A percentile compares a stretch with the other conserved stretches of the same genome.
phyloP scores from a whole-genome alignment of 345 rosid species.

The Citropsis articulata region DNA sequence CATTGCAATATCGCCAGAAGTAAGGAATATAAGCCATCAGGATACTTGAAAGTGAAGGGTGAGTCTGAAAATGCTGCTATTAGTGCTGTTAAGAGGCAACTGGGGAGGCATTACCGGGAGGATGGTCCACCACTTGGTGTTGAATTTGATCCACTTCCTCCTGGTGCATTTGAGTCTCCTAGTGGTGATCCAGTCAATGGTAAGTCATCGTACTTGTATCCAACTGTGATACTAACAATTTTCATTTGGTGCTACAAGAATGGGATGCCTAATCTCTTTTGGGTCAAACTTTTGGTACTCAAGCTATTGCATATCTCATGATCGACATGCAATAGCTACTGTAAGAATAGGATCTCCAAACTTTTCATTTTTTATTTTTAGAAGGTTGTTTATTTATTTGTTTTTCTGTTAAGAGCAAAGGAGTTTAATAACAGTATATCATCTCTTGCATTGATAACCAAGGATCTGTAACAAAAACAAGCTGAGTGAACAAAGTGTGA shows the following conservation, averaged over 20 bases:
- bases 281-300: neutral
- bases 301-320: neutral
- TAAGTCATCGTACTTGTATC: slow-evolving; percentile 34
- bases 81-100: slow-evolving; percentile 75
- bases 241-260: slow-evolving; percentile 6
- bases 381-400: too few relatives aligned
- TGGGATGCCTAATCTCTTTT: neutral
- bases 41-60: slow-evolving; percentile 82
- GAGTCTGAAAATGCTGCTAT: slow-evolving; percentile 70
- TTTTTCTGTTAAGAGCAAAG: neutral
- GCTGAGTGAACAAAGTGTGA: slow-evolving; percentile 5
- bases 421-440: neutral
- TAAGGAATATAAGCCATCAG: slow-evolving; percentile 63
- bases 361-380: neutral
- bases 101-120: slow-evolving; percentile 72
- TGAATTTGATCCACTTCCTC: slow-evolving; percentile 80
- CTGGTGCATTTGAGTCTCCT: slow-evolving; percentile 77
- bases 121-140: slow-evolving; percentile 83
- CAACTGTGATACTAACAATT: slow-evolving; percentile 17
- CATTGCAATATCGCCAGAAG: slow-evolving; percentile 35
- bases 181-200: slow-evolving; percentile 47
- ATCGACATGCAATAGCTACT: neutral
- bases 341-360: neutral
- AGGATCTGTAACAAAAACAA: neutral
- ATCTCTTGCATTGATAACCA: neutral